Evolutionary conservation across 331 rosid species (phyloP), one percentile per base, ranked within the genome.

Genomic region (Arachis monticola): DNA sequence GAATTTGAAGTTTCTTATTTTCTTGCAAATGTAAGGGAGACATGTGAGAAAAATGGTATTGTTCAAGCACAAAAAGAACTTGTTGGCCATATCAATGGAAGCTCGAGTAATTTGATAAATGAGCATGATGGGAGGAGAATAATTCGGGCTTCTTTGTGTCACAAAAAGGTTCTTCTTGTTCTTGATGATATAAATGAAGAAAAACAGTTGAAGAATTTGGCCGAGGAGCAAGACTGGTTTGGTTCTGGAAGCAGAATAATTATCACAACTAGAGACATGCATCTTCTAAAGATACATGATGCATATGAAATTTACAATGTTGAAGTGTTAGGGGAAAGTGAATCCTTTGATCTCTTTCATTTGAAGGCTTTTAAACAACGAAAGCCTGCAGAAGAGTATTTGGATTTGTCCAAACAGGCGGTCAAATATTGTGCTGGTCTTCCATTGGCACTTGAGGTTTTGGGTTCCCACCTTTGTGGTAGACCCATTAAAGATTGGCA

Each of bases 131-230:
- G 68, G 9, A 41, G 32, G 10, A 8, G 2, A 10, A 27, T 8
- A 5, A 41, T 70, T 7, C 52, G 4, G 22, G 55, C 47, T 3
- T 52, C 7, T 31, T 10, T 70, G 7, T 6, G 78, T 14, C 35
- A 10, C 0, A 70, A 32, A 64, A 75, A 64, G 42, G 47, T 63
- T 38, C 60, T 79, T 11, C 9, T 81, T 38, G 64, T 76, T 76
- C 50, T 81, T 1, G 84, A 81, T 70, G 78, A 81, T 57, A 70
- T 81, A 4, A 57, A 30, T 40, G 50, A 69, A n/a, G 10, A 32
- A 12, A 69, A 6, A 13, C 74, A 69, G 4, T 69, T 52, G 48
- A 61, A 69, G 62, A 51, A 52, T 53, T 53, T 69, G 5, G 63
- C 50, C 53, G 50, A 47, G 2, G 8, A 32, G 4, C 50, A 7